phyloP scores from a whole-genome alignment of 2,329 filamentous ascomycete species.

The Metarhizium robertsii region DNA sequence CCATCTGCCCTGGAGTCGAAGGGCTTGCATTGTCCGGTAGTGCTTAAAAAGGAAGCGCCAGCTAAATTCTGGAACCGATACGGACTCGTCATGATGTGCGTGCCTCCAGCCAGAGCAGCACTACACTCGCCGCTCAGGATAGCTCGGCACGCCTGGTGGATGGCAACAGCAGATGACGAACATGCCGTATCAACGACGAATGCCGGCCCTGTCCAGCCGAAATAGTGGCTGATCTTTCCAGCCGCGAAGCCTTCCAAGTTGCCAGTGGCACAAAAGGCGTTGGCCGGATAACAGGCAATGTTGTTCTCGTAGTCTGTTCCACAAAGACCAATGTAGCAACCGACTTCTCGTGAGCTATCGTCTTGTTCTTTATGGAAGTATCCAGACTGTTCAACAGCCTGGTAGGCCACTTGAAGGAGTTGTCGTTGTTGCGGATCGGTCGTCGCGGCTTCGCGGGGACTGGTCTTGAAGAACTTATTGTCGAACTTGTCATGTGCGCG shows the following conservation, averaged over 20 bases:
- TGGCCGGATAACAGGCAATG: conserved; percentile 23
- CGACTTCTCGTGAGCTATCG: not conserved
- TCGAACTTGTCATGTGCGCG: conserved; percentile 22
- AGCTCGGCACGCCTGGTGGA: conserved; percentile 2
- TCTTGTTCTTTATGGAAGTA: conserved; percentile 7
- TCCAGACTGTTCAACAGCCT: conserved; percentile 24
- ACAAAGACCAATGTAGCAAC: conserved; percentile 22
- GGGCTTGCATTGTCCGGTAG: conserved; percentile 5
- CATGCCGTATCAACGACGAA: conserved; percentile 7
- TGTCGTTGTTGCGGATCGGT: conserved; percentile 32
- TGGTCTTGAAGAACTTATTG: conserved; percentile 31
- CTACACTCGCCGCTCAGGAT: conserved; percentile 40
- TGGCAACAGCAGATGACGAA: conserved; percentile 3
- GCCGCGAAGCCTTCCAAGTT: not conserved
- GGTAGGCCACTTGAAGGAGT: conserved; percentile 30
- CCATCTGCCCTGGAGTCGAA: conserved; percentile 51
- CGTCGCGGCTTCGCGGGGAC: conserved; percentile 22
- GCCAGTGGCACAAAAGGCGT: not conserved
- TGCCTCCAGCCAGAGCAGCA: conserved; percentile 53
- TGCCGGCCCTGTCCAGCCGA: conserved; percentile 5
- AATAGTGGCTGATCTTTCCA: conserved; percentile 2
- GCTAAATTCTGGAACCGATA: conserved; percentile 15
- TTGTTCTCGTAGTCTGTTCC: conserved; percentile 32
- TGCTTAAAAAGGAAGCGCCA: conserved; percentile 32
- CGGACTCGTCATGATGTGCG: conserved; percentile 36